These are phyloP conservation scores for Quercus tomentella DNA, from an alignment of 331 rosid species.

Conservation along the genomic window DNA sequence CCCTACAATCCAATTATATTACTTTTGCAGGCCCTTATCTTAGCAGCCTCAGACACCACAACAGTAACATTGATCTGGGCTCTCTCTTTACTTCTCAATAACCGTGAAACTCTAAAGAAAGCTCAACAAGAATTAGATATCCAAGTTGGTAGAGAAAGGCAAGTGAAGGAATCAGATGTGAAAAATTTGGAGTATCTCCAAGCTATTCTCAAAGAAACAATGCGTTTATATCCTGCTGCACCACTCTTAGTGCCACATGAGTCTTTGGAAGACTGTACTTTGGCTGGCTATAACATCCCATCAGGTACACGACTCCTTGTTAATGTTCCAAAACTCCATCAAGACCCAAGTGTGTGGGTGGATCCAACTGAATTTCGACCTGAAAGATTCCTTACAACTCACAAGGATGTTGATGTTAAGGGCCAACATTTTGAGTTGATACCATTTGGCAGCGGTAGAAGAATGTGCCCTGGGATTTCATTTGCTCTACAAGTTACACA, in stretches of 20 bases:
- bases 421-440: slow-evolving; percentile 46
- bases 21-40: neutral
- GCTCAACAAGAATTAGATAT: slow-evolving; percentile 10
- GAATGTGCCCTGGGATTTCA: slow-evolving; percentile 39
- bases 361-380: slow-evolving; percentile 44
- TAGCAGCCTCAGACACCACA: neutral
- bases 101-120: neutral
- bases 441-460: slow-evolving; percentile 55
- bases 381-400: slow-evolving; percentile 40
- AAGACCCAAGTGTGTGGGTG: slow-evolving; percentile 43
- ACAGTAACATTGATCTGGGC: slow-evolving; percentile 3
- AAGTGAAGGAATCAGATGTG: slow-evolving; percentile 16
- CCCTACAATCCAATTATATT: neutral
- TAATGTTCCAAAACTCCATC: slow-evolving; percentile 46
- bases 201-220: slow-evolving; percentile 20
- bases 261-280: slow-evolving; percentile 32
- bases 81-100: slow-evolving; percentile 10
- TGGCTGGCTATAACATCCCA: slow-evolving; percentile 38
- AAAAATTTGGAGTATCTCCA: slow-evolving; percentile 14
- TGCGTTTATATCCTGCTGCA: slow-evolving; percentile 26
- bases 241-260: slow-evolving; percentile 3
- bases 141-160: neutral
- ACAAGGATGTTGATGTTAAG: slow-evolving; percentile 31
- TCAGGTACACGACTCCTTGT: slow-evolving; percentile 36
- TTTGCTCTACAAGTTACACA: slow-evolving; percentile 35